Percentiles rank a stretch among this genome's conserved stretches.
Conservation (phyloP, 2,329 filamentous ascomycete genomes). For the Mariannaea sp. region DNA sequence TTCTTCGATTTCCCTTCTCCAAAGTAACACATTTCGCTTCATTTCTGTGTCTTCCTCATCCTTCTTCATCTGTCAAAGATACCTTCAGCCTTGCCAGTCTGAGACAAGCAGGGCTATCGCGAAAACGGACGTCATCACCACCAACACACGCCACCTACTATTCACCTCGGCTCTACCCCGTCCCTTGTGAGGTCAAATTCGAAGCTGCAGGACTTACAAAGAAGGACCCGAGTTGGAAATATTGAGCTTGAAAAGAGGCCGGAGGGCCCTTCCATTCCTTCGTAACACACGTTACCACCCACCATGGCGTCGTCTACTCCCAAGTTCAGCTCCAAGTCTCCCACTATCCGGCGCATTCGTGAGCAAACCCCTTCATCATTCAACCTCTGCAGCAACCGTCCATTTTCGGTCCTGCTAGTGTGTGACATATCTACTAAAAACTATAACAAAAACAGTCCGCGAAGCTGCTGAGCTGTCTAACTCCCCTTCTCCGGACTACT, state of each 20-base stretch:
- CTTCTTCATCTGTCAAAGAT: background rate
- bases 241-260: background rate
- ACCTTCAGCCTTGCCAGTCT: conserved; percentile 2
- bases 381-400: background rate
- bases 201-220: background rate
- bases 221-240: too few species aligned
- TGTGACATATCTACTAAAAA: background rate
- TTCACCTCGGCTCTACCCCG: background rate
- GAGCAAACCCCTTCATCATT: conserved; percentile 41
- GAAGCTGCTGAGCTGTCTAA: conserved; percentile 86
- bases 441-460: conserved; percentile 66
- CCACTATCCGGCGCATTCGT: conserved; percentile 85
- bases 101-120: conserved; percentile 7
- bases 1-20: background rate
- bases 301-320: conserved; percentile 49
- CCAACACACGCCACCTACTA: background rate
- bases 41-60: background rate
- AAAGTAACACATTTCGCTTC: background rate
- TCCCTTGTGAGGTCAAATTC: background rate
- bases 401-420: background rate
- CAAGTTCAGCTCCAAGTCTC: conserved; percentile 74
- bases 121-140: conserved; percentile 8
- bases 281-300: conserved; percentile 30
- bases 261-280: background rate
- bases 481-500: conserved; percentile 82